Conservation (phyloP, 495 filamentous ascomycete genomes). For the Echria macrotheca region DNA sequence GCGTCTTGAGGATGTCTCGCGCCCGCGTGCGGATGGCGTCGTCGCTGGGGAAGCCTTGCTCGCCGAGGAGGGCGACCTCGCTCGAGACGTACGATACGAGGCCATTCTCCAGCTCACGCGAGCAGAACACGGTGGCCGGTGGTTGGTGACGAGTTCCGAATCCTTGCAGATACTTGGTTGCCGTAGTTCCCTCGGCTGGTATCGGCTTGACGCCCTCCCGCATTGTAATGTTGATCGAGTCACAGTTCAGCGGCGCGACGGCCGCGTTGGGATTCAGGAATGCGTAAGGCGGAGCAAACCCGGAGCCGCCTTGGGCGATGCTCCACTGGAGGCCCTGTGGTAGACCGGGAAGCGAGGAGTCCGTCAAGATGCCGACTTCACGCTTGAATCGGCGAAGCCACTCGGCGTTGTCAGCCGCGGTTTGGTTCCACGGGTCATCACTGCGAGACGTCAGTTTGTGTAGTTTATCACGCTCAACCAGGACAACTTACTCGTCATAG, state of each 20-base stretch:
- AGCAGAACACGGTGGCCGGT: constrained; percentile 46
- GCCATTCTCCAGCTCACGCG: constrained; percentile 45
- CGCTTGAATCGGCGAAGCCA: constrained; percentile 69
- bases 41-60: constrained; percentile 34
- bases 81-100: constrained; percentile 36
- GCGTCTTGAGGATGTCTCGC: constrained; percentile 36
- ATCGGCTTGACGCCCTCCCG: constrained; percentile 31
- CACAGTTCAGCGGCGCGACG: constrained; percentile 7
- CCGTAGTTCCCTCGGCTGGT: constrained; percentile 31
- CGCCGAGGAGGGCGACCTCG: constrained; percentile 18
- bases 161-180: constrained; percentile 33
- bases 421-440: constrained; percentile 71
- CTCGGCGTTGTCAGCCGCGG: constrained; percentile 64
- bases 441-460: constrained; percentile 20
- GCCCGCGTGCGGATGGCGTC: constrained; percentile 34
- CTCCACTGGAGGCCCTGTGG: constrained; percentile 33
- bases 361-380: constrained; percentile 50
- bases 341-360: constrained; percentile 40
- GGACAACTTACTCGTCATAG: constrained; percentile 46
- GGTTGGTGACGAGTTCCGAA: constrained; percentile 32
- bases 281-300: constrained; percentile 44
- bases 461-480: not conserved
- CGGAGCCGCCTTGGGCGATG: constrained; percentile 37
- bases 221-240: constrained; percentile 24
- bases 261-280: constrained; percentile 27